A percentile compares a stretch with the other conserved stretches of the same genome.
Evolutionary conservation across 2,329 filamentous ascomycete genomes (phyloP).

Genomic region (Beauveria rudraprayagi): DNA sequence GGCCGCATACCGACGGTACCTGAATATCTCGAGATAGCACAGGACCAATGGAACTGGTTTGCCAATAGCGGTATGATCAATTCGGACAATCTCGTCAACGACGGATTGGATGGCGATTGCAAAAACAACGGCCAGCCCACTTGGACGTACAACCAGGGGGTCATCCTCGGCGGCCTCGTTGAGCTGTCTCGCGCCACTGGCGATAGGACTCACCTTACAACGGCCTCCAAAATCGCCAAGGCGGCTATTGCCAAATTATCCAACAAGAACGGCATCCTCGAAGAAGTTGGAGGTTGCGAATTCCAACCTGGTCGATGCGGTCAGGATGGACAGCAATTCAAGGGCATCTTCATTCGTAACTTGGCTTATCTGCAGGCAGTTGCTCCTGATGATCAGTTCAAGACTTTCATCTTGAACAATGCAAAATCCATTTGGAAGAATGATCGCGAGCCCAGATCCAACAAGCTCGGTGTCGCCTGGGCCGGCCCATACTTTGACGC

Average conservation of each 20-base stretch:
- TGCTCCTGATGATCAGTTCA: slow-evolving; percentile 41
- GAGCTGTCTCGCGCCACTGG: slow-evolving; percentile 40
- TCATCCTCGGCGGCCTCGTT: slow-evolving; percentile 46
- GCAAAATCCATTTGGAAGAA: slow-evolving; percentile 59
- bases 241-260: slow-evolving; percentile 41
- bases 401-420: slow-evolving; percentile 49
- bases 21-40: slow-evolving; percentile 40
- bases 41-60: slow-evolving; percentile 47
- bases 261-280: slow-evolving; percentile 38
- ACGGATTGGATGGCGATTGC: slow-evolving; percentile 41
- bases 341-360: slow-evolving; percentile 62
- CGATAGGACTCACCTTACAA: slow-evolving; percentile 32
- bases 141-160: slow-evolving; percentile 52
- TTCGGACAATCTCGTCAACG: slow-evolving; percentile 41
- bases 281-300: slow-evolving; percentile 29
- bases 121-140: slow-evolving; percentile 43
- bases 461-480: slow-evolving; percentile 57
- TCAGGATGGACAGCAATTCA: slow-evolving; percentile 56
- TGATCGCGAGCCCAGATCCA: slow-evolving; percentile 37
- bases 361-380: slow-evolving; percentile 48
- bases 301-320: slow-evolving; percentile 29
- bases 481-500: slow-evolving; percentile 46
- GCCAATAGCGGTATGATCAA: slow-evolving; percentile 43
- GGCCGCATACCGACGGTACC: slow-evolving; percentile 33
- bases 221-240: slow-evolving; percentile 40